These are phyloP conservation scores for Xylaria polymorpha DNA, from an alignment of 2,329 filamentous ascomycete genomes.

Conservation along the genomic window DNA sequence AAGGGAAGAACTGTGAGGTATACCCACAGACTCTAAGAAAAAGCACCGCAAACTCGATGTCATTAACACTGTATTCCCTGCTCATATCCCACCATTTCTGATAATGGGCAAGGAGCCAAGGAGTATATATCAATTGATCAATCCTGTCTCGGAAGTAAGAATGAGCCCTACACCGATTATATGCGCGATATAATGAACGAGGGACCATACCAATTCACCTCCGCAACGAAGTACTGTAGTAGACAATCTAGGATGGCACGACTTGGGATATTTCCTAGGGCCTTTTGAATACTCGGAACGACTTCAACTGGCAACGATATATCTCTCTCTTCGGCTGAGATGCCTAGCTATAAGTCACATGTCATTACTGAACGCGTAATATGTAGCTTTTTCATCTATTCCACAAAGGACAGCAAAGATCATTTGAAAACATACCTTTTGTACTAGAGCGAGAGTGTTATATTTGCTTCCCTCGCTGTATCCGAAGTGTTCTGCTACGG, in stretches of 20 bases:
- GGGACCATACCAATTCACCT: constrained; percentile 37
- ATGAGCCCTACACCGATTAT: not conserved
- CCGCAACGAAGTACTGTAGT: constrained; percentile 34
- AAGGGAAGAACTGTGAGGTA: constrained; percentile 37
- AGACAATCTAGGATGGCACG: constrained; percentile 37
- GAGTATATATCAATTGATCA: constrained; percentile 28
- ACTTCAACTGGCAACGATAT: constrained; percentile 1
- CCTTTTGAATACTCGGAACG: constrained; percentile 8
- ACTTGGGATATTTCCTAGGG: constrained; percentile 26
- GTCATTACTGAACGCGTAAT: not conserved
- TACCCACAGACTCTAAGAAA: constrained; percentile 35
- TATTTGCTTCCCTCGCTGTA: constrained; percentile 35
- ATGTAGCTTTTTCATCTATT: not conserved
- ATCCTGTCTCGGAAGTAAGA: constrained; percentile 20
- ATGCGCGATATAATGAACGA: not conserved
- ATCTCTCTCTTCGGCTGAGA: not conserved
- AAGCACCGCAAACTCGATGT: constrained; percentile 37
- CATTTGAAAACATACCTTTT: constrained; percentile 21
- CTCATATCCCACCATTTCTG: constrained; percentile 31
- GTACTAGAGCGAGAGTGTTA: constrained; percentile 36
- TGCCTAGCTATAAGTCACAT: constrained; percentile 6
- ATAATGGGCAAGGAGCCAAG: constrained; percentile 33
- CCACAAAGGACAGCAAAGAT: not conserved
- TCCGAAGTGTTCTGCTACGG: constrained; percentile 29
- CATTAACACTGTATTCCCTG: not conserved